Evolutionary conservation across 2,329 filamentous ascomycete genomes (phyloP).

Genomic region (Dothistroma pini): DNA sequence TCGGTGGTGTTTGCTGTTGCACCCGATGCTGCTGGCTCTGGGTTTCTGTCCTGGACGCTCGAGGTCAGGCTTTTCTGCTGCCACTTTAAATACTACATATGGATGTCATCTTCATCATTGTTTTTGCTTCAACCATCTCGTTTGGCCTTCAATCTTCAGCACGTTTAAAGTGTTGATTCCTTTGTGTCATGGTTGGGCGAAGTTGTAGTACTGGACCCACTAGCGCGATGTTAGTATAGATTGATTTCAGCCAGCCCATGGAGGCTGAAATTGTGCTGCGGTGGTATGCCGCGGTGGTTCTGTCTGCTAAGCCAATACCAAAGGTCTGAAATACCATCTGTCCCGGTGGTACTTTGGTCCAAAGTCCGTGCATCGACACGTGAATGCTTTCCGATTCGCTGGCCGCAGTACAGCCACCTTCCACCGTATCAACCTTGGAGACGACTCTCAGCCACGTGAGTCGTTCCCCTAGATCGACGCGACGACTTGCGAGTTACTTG

Average conservation of each 20-base stretch:
- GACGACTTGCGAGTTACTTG: too few species aligned
- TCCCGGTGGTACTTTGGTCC: neutral
- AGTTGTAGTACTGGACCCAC: neutral
- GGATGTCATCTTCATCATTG: neutral
- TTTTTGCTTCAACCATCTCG: neutral
- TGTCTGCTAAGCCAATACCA: neutral
- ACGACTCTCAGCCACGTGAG: too few species aligned
- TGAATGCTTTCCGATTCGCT: too few species aligned
- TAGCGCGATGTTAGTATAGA: too few species aligned
- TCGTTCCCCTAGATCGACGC: too few species aligned
- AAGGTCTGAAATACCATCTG: neutral
- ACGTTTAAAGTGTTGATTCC: neutral
- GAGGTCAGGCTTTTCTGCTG: neutral
- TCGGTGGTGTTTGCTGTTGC: neutral
- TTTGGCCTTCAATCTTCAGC: neutral
- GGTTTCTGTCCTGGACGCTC: neutral
- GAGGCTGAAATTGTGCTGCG: neutral
- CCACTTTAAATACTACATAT: too few species aligned
- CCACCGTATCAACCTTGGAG: too few species aligned
- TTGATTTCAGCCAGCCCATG: neutral
- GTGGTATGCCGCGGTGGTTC: neutral
- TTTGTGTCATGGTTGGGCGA: neutral
- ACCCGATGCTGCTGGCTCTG: neutral
- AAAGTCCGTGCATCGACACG: too few species aligned
- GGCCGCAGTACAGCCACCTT: too few species aligned